Evolutionary conservation across 805 yeast genomes (phyloP).

Genomic region (Candida dajiaensis): DNA sequence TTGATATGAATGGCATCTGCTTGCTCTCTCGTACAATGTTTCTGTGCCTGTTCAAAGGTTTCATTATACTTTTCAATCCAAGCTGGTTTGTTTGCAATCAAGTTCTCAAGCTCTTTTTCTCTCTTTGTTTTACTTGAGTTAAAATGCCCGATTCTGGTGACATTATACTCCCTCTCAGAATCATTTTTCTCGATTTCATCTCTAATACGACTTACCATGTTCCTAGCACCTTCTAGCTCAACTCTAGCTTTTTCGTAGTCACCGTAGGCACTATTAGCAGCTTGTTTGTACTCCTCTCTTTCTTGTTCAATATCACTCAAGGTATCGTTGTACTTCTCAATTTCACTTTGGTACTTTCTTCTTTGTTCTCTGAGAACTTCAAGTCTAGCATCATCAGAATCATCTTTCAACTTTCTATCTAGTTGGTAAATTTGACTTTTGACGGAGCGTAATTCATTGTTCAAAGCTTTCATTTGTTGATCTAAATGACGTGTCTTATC

Average conservation of each 20-base stretch:
- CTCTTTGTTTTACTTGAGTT: constrained; percentile 12
- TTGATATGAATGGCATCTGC: constrained; percentile 35
- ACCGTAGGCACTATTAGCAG: constrained; percentile 15
- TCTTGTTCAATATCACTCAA: constrained; percentile 21
- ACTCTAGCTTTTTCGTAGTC: constrained; percentile 15
- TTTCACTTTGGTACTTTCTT: background rate
- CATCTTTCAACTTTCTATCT: constrained; percentile 36
- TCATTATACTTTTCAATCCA: constrained; percentile 13
- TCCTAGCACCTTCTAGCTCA: constrained; percentile 21
- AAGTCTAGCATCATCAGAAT: constrained; percentile 38
- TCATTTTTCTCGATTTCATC: constrained; percentile 1
- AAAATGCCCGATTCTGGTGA: constrained; percentile 13
- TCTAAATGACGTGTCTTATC: constrained; percentile 1
- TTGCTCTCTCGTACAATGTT: constrained; percentile 43
- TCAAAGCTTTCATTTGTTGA: background rate
- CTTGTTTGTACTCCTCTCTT: constrained; percentile 16
- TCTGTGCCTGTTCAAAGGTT: constrained; percentile 26
- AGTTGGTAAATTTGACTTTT: constrained; percentile 27
- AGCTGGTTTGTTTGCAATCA: constrained; percentile 13
- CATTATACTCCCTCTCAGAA: constrained; percentile 9
- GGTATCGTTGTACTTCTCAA: constrained; percentile 15
- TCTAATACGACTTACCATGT: constrained; percentile 13
- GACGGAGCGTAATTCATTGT: constrained; percentile 1
- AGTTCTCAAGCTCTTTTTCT: constrained; percentile 17
- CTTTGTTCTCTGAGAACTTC: constrained; percentile 20